A percentile compares a stretch with the other conserved stretches of the same genome.
These are phyloP conservation scores for Drechslerella coelobrocha DNA, from an alignment of 2,329 filamentous ascomycete species.

Conservation along the genomic window DNA sequence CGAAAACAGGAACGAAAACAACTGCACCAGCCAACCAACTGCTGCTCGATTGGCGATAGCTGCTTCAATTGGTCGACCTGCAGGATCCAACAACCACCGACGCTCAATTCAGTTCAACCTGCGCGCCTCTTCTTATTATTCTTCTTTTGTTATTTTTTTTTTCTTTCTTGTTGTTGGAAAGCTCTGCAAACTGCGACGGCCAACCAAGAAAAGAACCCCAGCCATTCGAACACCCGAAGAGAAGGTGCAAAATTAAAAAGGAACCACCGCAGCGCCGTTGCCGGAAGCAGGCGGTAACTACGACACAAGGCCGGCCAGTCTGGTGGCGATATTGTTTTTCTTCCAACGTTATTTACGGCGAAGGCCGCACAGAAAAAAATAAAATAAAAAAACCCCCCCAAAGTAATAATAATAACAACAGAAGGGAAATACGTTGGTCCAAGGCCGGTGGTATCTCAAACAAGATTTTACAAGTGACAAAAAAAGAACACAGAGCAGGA, in stretches of 20 bases:
- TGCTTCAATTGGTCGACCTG: constrained; percentile 27
- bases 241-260: constrained; percentile 22
- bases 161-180: too few relatives aligned
- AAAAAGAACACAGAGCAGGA: background rate
- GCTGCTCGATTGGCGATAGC: constrained; percentile 39
- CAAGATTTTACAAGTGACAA: too few relatives aligned
- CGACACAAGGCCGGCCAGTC: constrained; percentile 3
- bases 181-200: too few relatives aligned
- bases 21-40: constrained; percentile 7
- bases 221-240: too few relatives aligned
- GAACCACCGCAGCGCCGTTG: constrained; percentile 12
- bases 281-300: constrained; percentile 43
- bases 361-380: too few relatives aligned
- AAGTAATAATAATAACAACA: too few relatives aligned
- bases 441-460: background rate
- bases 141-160: constrained; percentile 8
- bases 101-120: background rate
- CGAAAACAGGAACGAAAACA: too few relatives aligned
- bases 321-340: background rate
- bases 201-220: too few relatives aligned
- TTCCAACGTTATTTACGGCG: too few relatives aligned
- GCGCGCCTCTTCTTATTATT: too few relatives aligned
- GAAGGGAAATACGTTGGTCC: too few relatives aligned
- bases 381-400: too few relatives aligned
- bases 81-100: constrained; percentile 32